A percentile compares a stretch with the other conserved stretches of the same genome.
phyloP scores from a whole-genome alignment of 192 early-diverging fungal genomes.

The Geranomyces michiganensis region DNA sequence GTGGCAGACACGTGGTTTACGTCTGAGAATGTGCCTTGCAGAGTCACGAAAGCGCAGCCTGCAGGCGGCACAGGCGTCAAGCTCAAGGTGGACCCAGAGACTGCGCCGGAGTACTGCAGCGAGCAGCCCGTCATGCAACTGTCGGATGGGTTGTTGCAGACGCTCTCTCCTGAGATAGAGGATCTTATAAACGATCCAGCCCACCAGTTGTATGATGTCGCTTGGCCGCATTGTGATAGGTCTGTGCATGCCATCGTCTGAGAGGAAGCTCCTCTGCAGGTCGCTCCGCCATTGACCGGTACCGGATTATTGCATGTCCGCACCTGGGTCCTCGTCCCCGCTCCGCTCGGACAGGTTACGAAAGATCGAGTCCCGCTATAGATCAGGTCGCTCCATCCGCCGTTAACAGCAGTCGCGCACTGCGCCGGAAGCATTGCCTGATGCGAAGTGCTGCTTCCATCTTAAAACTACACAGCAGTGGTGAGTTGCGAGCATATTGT shows the following conservation, averaged over 20 bases:
- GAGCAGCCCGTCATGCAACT: constrained; percentile 6
- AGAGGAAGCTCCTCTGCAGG: neutral
- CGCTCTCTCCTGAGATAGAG: neutral
- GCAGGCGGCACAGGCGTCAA: constrained; percentile 3
- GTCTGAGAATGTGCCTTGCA: constrained; percentile 10
- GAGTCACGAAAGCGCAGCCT: neutral
- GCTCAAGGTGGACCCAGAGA: neutral
- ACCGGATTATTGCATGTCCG: neutral
- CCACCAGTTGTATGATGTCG: neutral
- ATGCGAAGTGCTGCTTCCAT: too few relatives aligned
- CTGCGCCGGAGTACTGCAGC: neutral
- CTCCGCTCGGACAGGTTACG: constrained; percentile 3
- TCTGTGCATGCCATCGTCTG: neutral
- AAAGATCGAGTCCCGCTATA: neutral
- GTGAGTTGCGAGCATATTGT: too few relatives aligned
- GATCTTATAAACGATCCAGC: neutral
- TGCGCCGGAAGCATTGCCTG: too few relatives aligned
- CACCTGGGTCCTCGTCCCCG: neutral
- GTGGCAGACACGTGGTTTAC: constrained; percentile 5
- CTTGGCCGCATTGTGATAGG: neutral
- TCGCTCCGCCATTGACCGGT: neutral
- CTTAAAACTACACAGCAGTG: too few relatives aligned
- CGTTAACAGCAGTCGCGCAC: neutral
- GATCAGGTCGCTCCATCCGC: neutral
- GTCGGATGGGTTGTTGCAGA: constrained; percentile 1